A percentile compares a stretch with the other conserved stretches of the same genome.
Evolutionary conservation across 352 stramenopile species (phyloP).

Genomic region (Globisporangium cederbergense): DNA sequence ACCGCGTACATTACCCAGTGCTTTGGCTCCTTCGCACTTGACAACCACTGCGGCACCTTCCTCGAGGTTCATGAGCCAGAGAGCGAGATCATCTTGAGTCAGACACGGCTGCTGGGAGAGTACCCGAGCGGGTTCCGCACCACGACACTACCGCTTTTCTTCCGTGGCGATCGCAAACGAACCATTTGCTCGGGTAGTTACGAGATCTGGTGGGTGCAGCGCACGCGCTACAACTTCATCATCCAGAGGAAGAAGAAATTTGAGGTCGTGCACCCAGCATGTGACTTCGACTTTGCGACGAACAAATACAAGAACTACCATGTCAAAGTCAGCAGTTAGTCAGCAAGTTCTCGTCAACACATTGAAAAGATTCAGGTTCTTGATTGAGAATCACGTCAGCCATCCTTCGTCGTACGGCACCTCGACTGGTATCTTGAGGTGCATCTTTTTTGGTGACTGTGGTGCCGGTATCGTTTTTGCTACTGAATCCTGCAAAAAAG

Average conservation of each 20-base stretch:
- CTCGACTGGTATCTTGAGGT: slow-evolving; percentile 12
- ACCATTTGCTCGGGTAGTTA: slow-evolving; percentile 74
- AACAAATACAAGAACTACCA: slow-evolving; percentile 82
- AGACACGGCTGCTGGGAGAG: slow-evolving; percentile 64
- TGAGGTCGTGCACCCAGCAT: slow-evolving; percentile 48
- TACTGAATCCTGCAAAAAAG: background rate
- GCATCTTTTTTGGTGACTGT: slow-evolving; percentile 10
- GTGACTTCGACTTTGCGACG: slow-evolving; percentile 76
- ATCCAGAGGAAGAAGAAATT: slow-evolving; percentile 83
- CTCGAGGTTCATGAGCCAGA: slow-evolving; percentile 74
- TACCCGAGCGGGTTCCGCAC: slow-evolving; percentile 73
- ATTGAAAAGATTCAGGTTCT: background rate
- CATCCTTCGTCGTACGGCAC: slow-evolving; percentile 37
- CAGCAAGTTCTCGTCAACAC: background rate
- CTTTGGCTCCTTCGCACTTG: slow-evolving; percentile 55
- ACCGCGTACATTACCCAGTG: slow-evolving; percentile 79
- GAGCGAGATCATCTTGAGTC: slow-evolving; percentile 66
- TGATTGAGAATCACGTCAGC: slow-evolving; percentile 15
- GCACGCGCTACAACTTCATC: slow-evolving; percentile 78
- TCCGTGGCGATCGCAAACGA: slow-evolving; percentile 47
- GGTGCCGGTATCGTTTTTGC: background rate
- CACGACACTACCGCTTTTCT: slow-evolving; percentile 73
- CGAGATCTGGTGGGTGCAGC: slow-evolving; percentile 87
- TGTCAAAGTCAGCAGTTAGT: slow-evolving; percentile 16
- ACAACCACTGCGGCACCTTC: slow-evolving; percentile 84